A percentile compares a stretch with the other conserved stretches of the same genome.
These are phyloP conservation scores for Zychaea mexicana DNA, from an alignment of 371 early-diverging fungal genomes.

Conservation along the genomic window DNA sequence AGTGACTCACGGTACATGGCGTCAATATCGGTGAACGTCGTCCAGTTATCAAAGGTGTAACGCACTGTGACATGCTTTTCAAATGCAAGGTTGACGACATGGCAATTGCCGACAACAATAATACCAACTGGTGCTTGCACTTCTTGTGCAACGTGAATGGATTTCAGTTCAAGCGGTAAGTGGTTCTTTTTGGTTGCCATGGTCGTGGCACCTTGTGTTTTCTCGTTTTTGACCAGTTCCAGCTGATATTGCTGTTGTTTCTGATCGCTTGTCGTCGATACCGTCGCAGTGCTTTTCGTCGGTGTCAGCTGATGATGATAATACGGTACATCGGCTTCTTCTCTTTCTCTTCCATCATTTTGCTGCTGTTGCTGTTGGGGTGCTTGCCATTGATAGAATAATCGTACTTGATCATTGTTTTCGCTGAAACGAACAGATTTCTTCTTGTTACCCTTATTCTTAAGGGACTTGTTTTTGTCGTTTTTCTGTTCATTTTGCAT, in stretches of 20 bases:
- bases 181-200: background rate
- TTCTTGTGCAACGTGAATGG: background rate
- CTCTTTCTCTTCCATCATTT: background rate
- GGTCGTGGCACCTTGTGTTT: background rate
- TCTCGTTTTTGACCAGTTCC: background rate
- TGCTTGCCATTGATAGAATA: constrained; percentile 15
- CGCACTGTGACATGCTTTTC: constrained; percentile 70
- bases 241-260: background rate
- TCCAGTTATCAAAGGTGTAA: constrained; percentile 74
- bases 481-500: background rate
- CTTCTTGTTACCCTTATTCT: constrained; percentile 2
- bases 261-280: background rate
- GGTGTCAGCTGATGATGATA: background rate
- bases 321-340: background rate
- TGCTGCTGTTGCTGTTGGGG: background rate
- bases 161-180: background rate
- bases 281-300: background rate
- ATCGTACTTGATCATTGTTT: constrained; percentile 1
- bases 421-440: constrained; percentile 16
- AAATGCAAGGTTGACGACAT: constrained; percentile 79
- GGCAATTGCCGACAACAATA: constrained; percentile 46
- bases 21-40: constrained; percentile 50
- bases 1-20: constrained; percentile 53
- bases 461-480: background rate
- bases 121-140: background rate